phyloP scores from a whole-genome alignment of 495 filamentous ascomycete genomes.

The Tuber aestivum region DNA sequence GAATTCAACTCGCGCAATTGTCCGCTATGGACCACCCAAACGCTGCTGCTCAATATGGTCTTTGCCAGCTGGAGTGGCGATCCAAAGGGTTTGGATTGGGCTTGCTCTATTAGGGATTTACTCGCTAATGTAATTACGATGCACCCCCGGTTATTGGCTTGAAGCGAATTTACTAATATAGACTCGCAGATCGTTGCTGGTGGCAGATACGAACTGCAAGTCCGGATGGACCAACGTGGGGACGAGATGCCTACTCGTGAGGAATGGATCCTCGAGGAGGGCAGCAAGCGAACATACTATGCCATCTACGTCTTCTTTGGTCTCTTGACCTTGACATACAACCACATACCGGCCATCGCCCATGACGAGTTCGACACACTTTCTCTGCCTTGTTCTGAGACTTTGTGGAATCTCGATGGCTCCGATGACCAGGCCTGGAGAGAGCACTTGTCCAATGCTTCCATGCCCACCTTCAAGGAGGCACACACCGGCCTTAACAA shows the following conservation, averaged over 20 bases:
- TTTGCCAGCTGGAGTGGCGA: conserved; percentile 99
- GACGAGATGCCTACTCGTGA: conserved; percentile 70
- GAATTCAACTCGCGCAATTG: conserved; percentile 99
- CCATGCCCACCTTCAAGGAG: conserved; percentile 77
- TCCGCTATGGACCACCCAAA: conserved; percentile 95
- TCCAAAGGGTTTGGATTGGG: conserved; percentile 95
- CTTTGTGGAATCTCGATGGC: conserved; percentile 82
- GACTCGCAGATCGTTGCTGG: conserved; percentile 76
- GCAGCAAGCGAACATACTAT: conserved; percentile 92
- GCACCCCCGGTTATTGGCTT: background rate
- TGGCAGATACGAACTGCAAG: conserved; percentile 90
- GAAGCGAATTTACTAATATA: conserved; percentile 22
- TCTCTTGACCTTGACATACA: conserved; percentile 89
- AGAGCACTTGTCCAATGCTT: conserved; percentile 63
- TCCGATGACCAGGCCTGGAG: conserved; percentile 76
- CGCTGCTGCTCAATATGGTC: conserved; percentile 93
- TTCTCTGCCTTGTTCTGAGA: conserved; percentile 86
- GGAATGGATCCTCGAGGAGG: conserved; percentile 96
- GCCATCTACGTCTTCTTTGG: conserved; percentile 99
- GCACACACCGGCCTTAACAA: conserved; percentile 93
- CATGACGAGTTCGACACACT: conserved; percentile 96
- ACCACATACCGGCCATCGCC: conserved; percentile 93
- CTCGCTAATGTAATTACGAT: conserved; percentile 64
- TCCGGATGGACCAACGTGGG: conserved; percentile 81
- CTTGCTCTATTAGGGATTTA: conserved; percentile 95